Evolutionary conservation across 176 grass and related monocot species (phyloP).

Genomic region (Zizania latifolia): DNA sequence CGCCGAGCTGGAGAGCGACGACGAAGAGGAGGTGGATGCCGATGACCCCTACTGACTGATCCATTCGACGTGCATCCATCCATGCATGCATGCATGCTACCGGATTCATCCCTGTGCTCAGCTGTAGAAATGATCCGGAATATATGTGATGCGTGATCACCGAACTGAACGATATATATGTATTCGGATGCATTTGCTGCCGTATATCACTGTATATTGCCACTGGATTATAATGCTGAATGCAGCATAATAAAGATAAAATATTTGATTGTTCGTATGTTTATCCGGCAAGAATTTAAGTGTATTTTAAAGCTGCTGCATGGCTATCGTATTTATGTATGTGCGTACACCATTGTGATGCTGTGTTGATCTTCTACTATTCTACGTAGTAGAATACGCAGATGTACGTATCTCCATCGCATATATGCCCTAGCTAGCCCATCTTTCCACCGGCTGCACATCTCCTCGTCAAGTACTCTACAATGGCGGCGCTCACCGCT

Average conservation of each 20-base stretch:
- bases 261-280: neutral
- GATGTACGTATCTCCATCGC: too few species aligned
- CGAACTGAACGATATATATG: neutral
- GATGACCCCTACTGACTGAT: slow-evolving; percentile 30
- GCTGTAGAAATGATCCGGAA: neutral
- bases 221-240: neutral
- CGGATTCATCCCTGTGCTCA: too few species aligned
- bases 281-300: neutral
- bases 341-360: neutral
- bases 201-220: neutral
- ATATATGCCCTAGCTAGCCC: neutral
- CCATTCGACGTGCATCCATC: neutral
- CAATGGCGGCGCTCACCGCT: neutral
- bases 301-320: too few species aligned
- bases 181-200: neutral
- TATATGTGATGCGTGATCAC: neutral
- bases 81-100: neutral
- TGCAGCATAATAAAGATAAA: neutral
- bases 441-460: neutral
- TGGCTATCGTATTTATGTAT: neutral
- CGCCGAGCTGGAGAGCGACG: slow-evolving; percentile 43
- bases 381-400: neutral
- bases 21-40: slow-evolving; percentile 39
- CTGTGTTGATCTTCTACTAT: too few species aligned
- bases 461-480: neutral